Conservation (phyloP, 2,329 filamentous ascomycete genomes). For the Peltaster fructicola region DNA sequence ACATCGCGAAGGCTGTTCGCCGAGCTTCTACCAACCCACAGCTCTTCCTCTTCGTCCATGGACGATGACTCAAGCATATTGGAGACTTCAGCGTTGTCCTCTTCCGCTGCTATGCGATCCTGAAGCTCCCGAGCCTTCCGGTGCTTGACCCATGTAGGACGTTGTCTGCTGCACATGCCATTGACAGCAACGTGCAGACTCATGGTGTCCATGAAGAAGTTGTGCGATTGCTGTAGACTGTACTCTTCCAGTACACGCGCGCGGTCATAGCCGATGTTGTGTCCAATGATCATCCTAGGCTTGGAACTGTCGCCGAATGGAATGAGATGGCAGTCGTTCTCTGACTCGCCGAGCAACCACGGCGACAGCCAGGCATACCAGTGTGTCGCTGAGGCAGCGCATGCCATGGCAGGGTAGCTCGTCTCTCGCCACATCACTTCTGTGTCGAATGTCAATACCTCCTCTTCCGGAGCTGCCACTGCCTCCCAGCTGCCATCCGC, state of each 20-base stretch:
- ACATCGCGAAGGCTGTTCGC: slow-evolving; percentile 91
- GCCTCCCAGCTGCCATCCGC: slow-evolving; percentile 52
- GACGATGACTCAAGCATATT: slow-evolving; percentile 46
- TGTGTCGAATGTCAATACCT: slow-evolving; percentile 80
- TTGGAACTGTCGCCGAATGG: slow-evolving; percentile 62
- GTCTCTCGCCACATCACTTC: slow-evolving; percentile 94
- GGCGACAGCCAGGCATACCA: slow-evolving; percentile 98
- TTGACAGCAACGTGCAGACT: slow-evolving; percentile 94
- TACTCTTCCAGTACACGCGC: slow-evolving; percentile 85
- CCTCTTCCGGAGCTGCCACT: slow-evolving; percentile 61
- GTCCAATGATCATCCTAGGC: slow-evolving; percentile 68
- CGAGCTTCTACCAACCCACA: slow-evolving; percentile 90
- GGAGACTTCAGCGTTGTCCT: slow-evolving; percentile 52
- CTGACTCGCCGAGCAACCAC: slow-evolving; percentile 73
- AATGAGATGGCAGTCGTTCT: slow-evolving; percentile 62
- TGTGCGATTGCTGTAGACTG: slow-evolving; percentile 60
- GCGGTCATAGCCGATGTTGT: slow-evolving; percentile 91
- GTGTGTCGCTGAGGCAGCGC: slow-evolving; percentile 68
- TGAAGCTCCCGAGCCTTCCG: slow-evolving; percentile 74
- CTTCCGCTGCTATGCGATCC: slow-evolving; percentile 59
- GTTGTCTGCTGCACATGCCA: slow-evolving; percentile 93
- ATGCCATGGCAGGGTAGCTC: slow-evolving; percentile 90
- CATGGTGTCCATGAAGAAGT: slow-evolving; percentile 92
- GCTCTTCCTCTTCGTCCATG: slow-evolving; percentile 72
- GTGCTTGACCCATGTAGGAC: slow-evolving; percentile 94